Evolutionary conservation across 139 green algal genomes (phyloP), one percentile per base, ranked within the genome.

Genomic region (Ulvella scutata): DNA sequence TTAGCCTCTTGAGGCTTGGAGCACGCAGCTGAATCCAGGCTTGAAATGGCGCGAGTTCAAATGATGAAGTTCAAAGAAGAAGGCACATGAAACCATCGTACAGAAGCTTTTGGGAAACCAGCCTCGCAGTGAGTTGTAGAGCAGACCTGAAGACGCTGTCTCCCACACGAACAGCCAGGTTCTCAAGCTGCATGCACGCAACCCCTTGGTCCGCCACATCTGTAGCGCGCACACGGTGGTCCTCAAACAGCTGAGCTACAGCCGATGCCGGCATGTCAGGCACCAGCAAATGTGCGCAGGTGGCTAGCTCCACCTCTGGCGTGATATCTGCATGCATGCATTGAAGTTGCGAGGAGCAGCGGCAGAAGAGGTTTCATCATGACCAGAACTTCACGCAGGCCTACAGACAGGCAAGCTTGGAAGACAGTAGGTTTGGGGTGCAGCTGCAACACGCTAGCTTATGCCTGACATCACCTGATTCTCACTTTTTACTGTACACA

Each of bases 241-340:
- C 44, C 36, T 88, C 78, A 82, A 89, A 91, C 36, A 85, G 33
- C 37, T 43, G 36, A 35, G 43, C 26, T 3, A 82, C 85, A 75
- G 85, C 79, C 26, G 20, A 39, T 23, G 76, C 59, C n/a, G 73
- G 10, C 79, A 86, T 85, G 20, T 61, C 77, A 2, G 61, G 61
- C 4, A 51, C 43, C 51, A 95, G 74, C 38, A 79, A 51, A 40
- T 61, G 29, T 1, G 80, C 85, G 77, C 88, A 92, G 31, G 90
- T 40, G n/a, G 87, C 90, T 72, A 95, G 62, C 81, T 90, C 76
- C 4, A 90, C 39, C 23, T 76, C 84, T 36, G 72, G 76, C 21
- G 34, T 51, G 37, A 33, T 13, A 33, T 34, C 36, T 61, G 1
- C 74, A 36, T 78, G 1, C 35, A 40, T 34, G 38, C 35, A 75